Conservation (phyloP, 768 basidiomycete genomes). For the Boletus patriciae region DNA sequence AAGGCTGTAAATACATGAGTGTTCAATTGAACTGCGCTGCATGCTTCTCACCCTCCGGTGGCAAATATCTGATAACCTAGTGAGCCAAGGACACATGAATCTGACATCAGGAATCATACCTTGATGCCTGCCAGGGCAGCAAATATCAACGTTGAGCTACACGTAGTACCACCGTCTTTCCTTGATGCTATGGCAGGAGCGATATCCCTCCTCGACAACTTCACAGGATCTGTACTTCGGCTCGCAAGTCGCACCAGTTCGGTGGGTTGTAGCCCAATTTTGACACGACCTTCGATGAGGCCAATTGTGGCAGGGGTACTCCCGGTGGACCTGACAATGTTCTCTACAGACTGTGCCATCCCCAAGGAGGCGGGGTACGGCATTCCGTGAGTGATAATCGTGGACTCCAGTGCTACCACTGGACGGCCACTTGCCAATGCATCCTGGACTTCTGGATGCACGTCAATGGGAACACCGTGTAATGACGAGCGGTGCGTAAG, state of each 20-base stretch:
- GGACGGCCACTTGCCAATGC: slow-evolving; percentile 65
- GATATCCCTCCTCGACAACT: slow-evolving; percentile 81
- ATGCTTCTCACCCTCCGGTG: slow-evolving; percentile 78
- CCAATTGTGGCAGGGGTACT: slow-evolving; percentile 92
- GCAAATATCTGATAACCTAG: slow-evolving; percentile 63
- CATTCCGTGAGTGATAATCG: slow-evolving; percentile 91
- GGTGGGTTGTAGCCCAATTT: slow-evolving; percentile 69
- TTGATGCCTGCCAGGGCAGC: slow-evolving; percentile 85
- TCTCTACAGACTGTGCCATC: slow-evolving; percentile 70
- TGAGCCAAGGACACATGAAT: slow-evolving; percentile 8
- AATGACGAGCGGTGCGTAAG: not conserved
- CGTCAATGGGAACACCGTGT: slow-evolving; percentile 49
- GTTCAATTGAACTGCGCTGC: not conserved
- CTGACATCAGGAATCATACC: slow-evolving; percentile 35
- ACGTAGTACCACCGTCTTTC: slow-evolving; percentile 80
- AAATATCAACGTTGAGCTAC: slow-evolving; percentile 71
- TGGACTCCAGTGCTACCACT: slow-evolving; percentile 89
- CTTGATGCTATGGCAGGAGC: slow-evolving; percentile 67
- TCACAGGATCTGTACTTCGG: slow-evolving; percentile 46
- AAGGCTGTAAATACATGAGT: slow-evolving; percentile 43
- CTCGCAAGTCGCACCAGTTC: slow-evolving; percentile 74
- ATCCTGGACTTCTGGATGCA: slow-evolving; percentile 82
- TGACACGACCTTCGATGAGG: slow-evolving; percentile 76
- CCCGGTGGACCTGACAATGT: slow-evolving; percentile 68
- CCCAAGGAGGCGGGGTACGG: slow-evolving; percentile 76